A percentile compares a stretch with the other conserved stretches of the same genome.
These are phyloP conservation scores for Thelonectria rubi DNA, from an alignment of 2,329 filamentous ascomycete genomes.

Conservation along the genomic window DNA sequence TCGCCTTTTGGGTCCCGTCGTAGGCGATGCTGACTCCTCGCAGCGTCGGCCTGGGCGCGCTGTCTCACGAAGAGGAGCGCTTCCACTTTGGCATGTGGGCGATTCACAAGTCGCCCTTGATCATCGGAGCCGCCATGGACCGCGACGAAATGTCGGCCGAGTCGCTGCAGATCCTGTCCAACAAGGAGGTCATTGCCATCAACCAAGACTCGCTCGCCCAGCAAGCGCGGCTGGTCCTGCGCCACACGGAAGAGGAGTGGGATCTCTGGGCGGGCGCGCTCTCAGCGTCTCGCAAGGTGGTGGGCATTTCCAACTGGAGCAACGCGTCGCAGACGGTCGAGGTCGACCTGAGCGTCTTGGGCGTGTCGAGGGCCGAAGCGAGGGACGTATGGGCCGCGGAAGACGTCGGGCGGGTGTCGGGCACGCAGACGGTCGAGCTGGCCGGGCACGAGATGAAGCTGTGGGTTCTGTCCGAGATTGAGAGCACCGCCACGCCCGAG, in stretches of 20 bases:
- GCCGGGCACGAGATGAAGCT: conserved; percentile 52
- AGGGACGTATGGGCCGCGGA: conserved; percentile 53
- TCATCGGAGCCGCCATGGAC: conserved; percentile 56
- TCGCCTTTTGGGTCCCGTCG: rapidly evolving
- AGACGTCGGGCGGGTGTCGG: conserved; percentile 46
- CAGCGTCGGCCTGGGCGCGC: conserved; percentile 57
- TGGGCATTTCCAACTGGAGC: conserved; percentile 60
- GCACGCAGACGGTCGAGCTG: conserved; percentile 46
- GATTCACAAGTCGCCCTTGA: conserved; percentile 60
- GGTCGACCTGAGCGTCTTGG: conserved; percentile 52
- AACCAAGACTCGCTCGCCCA: conserved; percentile 65
- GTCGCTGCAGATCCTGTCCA: conserved; percentile 56
- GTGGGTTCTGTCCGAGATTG: conserved; percentile 50
- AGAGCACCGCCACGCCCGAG: conserved; percentile 31
- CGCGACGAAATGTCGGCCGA: conserved; percentile 47
- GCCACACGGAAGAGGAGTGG: conserved; percentile 58
- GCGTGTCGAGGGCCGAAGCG: conserved; percentile 50
- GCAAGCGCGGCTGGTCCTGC: conserved; percentile 59
- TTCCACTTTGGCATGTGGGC: conserved; percentile 64
- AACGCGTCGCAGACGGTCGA: conserved; percentile 53
- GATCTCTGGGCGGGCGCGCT: conserved; percentile 62
- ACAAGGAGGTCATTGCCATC: conserved; percentile 64
- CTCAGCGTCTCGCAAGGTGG: conserved; percentile 53
- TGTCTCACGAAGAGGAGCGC: conserved; percentile 57
- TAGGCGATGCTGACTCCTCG: background rate